phyloP scores from a whole-genome alignment of 192 early-diverging fungal genomes.

The Cladochytrium replicatum region DNA sequence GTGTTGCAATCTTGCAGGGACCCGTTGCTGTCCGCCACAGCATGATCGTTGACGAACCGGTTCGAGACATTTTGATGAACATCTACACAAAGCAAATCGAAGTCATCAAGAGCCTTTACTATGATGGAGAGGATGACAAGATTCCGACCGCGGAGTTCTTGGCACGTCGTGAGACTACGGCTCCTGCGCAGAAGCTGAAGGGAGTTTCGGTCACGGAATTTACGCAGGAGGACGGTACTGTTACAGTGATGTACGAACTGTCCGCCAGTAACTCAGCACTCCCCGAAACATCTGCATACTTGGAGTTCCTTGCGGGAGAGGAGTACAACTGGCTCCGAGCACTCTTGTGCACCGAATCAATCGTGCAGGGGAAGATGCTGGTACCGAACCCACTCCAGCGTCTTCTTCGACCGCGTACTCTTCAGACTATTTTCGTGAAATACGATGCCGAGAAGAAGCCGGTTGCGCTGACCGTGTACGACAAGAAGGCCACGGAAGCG shows the following conservation, averaged over 20 bases:
- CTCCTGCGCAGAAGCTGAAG: conserved; percentile 21
- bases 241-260: conserved; percentile 46
- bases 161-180: conserved; percentile 20
- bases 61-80: conserved; percentile 75
- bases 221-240: conserved; percentile 23
- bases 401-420: conserved; percentile 30
- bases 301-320: conserved; percentile 64
- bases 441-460: conserved; percentile 27
- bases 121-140: conserved; percentile 43
- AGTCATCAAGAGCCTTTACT: conserved; percentile 59
- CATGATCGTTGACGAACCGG: conserved; percentile 68
- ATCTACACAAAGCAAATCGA: conserved; percentile 74
- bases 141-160: conserved; percentile 79
- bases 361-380: conserved; percentile 59
- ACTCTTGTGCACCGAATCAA: conserved; percentile 60
- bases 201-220: conserved; percentile 32
- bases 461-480: conserved; percentile 33
- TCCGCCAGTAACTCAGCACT: conserved; percentile 38
- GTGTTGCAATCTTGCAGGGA: conserved; percentile 82
- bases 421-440: conserved; percentile 37
- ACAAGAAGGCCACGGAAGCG: conserved; percentile 12
- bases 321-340: conserved; percentile 76
- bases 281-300: conserved; percentile 50
- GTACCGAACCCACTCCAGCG: conserved; percentile 33
- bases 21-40: conserved; percentile 71